Conservation (phyloP, 371 early-diverging fungal species). For the Circinella umbellata region DNA sequence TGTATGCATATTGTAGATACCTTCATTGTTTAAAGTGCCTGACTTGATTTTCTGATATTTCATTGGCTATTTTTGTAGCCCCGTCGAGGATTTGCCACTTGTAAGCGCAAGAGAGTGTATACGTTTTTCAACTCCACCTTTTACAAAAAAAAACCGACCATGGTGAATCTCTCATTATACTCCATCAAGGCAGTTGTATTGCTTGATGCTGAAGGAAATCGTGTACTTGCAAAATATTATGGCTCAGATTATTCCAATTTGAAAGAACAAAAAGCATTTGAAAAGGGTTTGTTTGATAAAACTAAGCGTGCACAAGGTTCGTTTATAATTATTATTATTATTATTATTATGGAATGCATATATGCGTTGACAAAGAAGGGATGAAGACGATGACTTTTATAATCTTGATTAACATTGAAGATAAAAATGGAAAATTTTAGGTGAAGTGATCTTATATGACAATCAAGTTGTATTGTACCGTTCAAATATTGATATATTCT, state of each 20-base stretch:
- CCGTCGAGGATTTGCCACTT: not conserved
- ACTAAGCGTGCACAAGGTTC: conserved; percentile 74
- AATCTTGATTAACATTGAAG: not conserved
- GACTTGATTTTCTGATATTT: not conserved
- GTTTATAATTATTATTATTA: not conserved
- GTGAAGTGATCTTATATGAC: conserved; percentile 91
- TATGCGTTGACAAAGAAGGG: not conserved
- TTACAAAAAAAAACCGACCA: conserved; percentile 21
- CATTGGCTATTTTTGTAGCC: not conserved
- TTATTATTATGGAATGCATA: too few relatives aligned
- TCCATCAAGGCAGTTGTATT: conserved; percentile 87
- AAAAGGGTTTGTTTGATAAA: conserved; percentile 91
- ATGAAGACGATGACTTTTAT: not conserved
- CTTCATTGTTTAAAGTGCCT: too few relatives aligned
- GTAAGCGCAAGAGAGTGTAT: not conserved
- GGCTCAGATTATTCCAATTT: conserved; percentile 54
- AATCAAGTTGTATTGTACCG: conserved; percentile 89
- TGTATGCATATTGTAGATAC: too few relatives aligned
- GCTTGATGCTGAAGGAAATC: conserved; percentile 92
- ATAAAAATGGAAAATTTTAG: conserved; percentile 26
- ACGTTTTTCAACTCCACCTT: not conserved
- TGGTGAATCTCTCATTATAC: conserved; percentile 85
- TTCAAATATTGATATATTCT: conserved; percentile 83
- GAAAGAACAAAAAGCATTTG: conserved; percentile 93
- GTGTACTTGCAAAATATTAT: conserved; percentile 94